Evolutionary conservation across 208 protist genomes (phyloP), one percentile per base, ranked within the genome.

Genomic region (Vickermania ingenoplastis): DNA sequence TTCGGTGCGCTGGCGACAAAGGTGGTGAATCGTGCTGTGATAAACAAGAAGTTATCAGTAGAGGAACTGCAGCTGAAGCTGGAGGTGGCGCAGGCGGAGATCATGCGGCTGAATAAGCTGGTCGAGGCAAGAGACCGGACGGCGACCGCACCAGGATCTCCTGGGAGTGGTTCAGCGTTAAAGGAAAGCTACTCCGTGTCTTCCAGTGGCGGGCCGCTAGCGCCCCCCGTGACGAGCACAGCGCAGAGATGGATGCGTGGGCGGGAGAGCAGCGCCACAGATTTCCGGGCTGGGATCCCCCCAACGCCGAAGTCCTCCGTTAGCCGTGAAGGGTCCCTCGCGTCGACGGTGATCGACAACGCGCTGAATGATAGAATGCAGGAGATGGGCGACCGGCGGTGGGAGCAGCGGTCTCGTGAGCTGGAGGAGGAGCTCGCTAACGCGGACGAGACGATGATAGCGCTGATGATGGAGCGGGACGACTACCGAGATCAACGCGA

Each of bases 1-100:
- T 96, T 96, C 67, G 89, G 87, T 5, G 71, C 73, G 14, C 77
- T 89, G 0, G 92, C 92, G 21, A 86, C 88, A 71, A 84, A 79
- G 7, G 88, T 97, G 31, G 57, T 81, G 36, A 97, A 97, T 62
- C 67, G 76, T 25, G 79, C 83, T 14, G 67, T 88, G 7, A 69
- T 95, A 13, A 97, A 97, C 64, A 53, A 74, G 26, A 73, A 93
- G 59, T 54, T 86, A 36, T 82, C 83, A 2, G 68, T 81, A 25
- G 83, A 79, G 52, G 83, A 94, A 67, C 83, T 93, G 21, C 72
- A 79, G 48, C 75, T 63, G 41, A 82, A 86, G 73, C 73, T 94
- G 53, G 72, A 80, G 36, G 60, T 87, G 48, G 82, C 83, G 3
- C 73, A 79, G 55, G 45, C 67, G 21, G 86, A 93, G 63, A 89